Evolutionary conservation across 202 grass and related monocot species (phyloP), one percentile per base, ranked within the genome.

Genomic region (Hordeum pubiflorum): DNA sequence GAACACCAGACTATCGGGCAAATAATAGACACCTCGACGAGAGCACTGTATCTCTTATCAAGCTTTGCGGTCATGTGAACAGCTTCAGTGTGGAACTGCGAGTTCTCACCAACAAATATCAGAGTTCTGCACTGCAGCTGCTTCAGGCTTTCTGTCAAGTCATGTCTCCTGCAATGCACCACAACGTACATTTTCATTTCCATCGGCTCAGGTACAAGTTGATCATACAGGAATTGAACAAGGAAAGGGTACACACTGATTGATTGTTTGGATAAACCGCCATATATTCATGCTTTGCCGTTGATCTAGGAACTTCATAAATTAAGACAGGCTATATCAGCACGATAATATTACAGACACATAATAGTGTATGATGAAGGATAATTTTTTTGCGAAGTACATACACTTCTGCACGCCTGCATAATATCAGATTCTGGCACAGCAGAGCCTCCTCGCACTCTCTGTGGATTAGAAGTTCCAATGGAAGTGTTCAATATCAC

Each of bases 241-340:
- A 58, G 71, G 57, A 21, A 69, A 22, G 39, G 27, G 31, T 32
- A 75, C 72, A 71, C 93, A 99, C 92, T 85, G 85, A 87, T 99
- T 99, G 46, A 99, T 93, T 72, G 92, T 91, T 87, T 99, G 96
- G 83, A 95, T 88, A 88, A 99, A 95, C 41, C 90, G 77, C 96
- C 96, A 99, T 24, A 99, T 89, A 39, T 99, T 99, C 81, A 86
- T 75, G 78, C 92, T 83, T 52, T 95, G 92, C 63, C 89, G 93
- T 82, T 99, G 92, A 78, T 99, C 92, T 55, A 99, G 83, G 76
- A 99, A 91, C 96, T 99, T 70, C 78, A 93, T 69, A 29, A 80
- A 87, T 67, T 41, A 69, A 86, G 41, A 82, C 36, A 73, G 56
- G 9, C 74, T 14, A 85, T 36, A 33, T 79, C 65, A 67, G 79